A percentile compares a stretch with the other conserved stretches of the same genome.
Conservation (phyloP, 208 protist genomes). For the Wallacemonas sp. region DNA sequence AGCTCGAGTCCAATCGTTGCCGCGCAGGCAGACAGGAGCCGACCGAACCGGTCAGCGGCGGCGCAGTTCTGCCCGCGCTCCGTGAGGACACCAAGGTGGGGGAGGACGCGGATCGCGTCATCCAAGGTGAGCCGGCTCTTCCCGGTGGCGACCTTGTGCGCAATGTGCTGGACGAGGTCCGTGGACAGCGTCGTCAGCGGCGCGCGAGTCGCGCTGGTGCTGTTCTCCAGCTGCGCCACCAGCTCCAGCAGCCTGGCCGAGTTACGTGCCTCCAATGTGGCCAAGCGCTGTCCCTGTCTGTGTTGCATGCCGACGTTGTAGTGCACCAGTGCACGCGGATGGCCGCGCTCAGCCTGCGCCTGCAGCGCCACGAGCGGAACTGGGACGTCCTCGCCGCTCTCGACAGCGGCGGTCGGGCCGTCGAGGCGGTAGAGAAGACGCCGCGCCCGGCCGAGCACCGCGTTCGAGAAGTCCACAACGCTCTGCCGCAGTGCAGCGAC, state of each 20-base stretch:
- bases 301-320: slow-evolving; percentile 67
- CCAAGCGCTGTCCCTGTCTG: slow-evolving; percentile 71
- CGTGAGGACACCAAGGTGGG: slow-evolving; percentile 44
- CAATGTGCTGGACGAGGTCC: slow-evolving; percentile 75
- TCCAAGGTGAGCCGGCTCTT: slow-evolving; percentile 43
- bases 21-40: slow-evolving; percentile 48
- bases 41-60: slow-evolving; percentile 30
- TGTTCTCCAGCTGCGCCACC: slow-evolving; percentile 48
- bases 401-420: slow-evolving; percentile 46
- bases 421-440: slow-evolving; percentile 57
- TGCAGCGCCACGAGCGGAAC: slow-evolving; percentile 78
- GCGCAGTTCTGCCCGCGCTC: slow-evolving; percentile 1
- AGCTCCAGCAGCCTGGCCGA: slow-evolving; percentile 59
- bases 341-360: slow-evolving; percentile 49
- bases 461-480: slow-evolving; percentile 27
- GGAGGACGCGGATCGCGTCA: slow-evolving; percentile 67
- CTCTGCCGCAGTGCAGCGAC: neutral
- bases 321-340: slow-evolving; percentile 68
- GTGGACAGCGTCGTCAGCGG: slow-evolving; percentile 31
- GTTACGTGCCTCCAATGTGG: slow-evolving; percentile 35
- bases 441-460: slow-evolving; percentile 60
- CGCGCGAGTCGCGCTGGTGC: slow-evolving; percentile 17
- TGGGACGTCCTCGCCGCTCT: slow-evolving; percentile 69
- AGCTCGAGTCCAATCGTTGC: slow-evolving; percentile 60
- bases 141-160: slow-evolving; percentile 49